Evolutionary conservation across 805 yeast species (phyloP), one percentile per base, ranked within the genome.

Genomic region (Sugiyamaella americana): DNA sequence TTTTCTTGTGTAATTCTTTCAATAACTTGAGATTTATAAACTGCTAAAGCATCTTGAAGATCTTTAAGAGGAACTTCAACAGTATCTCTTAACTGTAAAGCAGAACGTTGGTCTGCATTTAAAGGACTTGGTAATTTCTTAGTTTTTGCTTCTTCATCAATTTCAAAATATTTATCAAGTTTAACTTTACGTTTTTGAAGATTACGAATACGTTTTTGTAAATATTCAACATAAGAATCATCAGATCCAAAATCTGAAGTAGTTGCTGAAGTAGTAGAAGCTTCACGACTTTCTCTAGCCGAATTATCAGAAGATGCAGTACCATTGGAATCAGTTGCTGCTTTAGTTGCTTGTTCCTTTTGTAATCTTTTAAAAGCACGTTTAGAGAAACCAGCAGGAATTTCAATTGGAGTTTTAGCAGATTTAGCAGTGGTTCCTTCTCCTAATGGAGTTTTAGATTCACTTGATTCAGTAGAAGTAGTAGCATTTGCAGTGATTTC

Each of bases 41-140:
- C 39, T 13, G 50, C 51, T 32, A 47, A 45, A 13, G 61, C 47
- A 11, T 65, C 69, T 22, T 47, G 54, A 37, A 65, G 54, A 40
- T 66, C 70, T 48, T 58, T 62, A 40, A 66, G 55, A 10, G 70
- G 69, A 3, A 58, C 61, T 35, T 59, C 59, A 19, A 66, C 70
- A 13, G 58, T 50, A 24, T 63, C 67, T 47, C 58, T 59, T 26
- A 51, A 49, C 29, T 52, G 52, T 39, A 66, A 49, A 5, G 70
- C 69, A 4, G 59, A 57, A 34, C 59, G 30, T 51, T 66, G 70
- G 43, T 65, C 70, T 10, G 59, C 58, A 44, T 66, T 64, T 37
- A 66, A 58, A 32, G 51, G 46, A 29, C 38, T 10, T 26, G 32
- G 47, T 16, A 13, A 16, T 24, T 37, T 50, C 35, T 51, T 51